Evolutionary conservation across 139 green algal species (phyloP).

Genomic region (Chlamydomonas sp.): DNA sequence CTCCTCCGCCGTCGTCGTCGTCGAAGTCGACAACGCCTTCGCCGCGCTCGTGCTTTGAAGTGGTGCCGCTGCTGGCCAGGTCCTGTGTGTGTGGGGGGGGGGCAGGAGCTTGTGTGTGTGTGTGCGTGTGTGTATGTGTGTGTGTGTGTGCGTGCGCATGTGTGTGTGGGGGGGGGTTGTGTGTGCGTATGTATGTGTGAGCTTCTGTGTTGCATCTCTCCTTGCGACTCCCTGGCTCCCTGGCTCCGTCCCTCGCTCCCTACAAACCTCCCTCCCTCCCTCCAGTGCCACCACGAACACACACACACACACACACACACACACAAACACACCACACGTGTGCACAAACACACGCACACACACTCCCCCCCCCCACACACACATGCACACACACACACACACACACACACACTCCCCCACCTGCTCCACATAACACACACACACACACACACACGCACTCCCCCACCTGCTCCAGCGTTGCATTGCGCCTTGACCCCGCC

Average conservation of each 20-base stretch:
- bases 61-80: too few relatives aligned
- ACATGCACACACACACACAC: too few relatives aligned
- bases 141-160: not conserved
- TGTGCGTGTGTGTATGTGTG: not conserved
- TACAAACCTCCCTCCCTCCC: too few relatives aligned
- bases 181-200: not conserved
- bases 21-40: conserved; percentile 17
- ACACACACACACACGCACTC: too few relatives aligned
- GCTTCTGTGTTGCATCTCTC: not conserved
- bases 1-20: not conserved
- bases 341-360: too few relatives aligned
- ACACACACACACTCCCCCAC: too few relatives aligned
- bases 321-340: too few relatives aligned
- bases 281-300: too few relatives aligned
- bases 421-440: too few relatives aligned
- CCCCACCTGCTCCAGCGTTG: not conserved
- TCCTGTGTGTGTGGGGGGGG: not conserved
- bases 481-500: not conserved
- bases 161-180: not conserved
- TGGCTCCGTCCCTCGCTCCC: too few relatives aligned
- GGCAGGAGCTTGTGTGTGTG: not conserved
- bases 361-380: too few relatives aligned
- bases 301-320: too few relatives aligned
- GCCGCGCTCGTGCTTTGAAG: not conserved
- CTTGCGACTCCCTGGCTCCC: not conserved